phyloP scores from a whole-genome alignment of 78 protist genomes.

The Anaeramoeba ignava region DNA sequence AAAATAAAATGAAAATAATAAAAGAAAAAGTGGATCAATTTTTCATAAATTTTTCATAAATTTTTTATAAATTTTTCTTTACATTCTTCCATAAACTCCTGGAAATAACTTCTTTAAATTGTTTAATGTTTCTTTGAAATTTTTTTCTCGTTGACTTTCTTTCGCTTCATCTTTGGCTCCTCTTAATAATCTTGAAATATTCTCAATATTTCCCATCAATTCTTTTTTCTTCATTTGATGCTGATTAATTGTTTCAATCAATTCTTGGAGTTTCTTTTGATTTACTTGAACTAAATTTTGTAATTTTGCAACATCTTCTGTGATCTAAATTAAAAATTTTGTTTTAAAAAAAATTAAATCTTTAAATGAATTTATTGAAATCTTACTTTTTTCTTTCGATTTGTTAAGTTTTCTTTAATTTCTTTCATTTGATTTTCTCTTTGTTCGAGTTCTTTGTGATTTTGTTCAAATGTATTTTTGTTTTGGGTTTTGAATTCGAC shows the following conservation, averaged over 20 bases:
- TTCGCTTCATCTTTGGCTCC: slow-evolving; percentile 24
- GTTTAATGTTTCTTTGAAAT: slow-evolving; percentile 27
- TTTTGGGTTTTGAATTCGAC: neutral
- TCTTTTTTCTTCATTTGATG: neutral
- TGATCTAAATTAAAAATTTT: too few species aligned
- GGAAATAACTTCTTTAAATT: slow-evolving; percentile 33
- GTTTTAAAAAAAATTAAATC: too few species aligned
- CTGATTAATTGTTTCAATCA: neutral
- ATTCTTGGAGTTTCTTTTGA: neutral
- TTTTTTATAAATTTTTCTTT: neutral
- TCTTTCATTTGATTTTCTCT: neutral
- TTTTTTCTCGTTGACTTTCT: slow-evolving; percentile 30
- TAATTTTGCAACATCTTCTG: neutral
- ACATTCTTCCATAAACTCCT: slow-evolving; percentile 70
- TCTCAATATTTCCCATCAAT: neutral
- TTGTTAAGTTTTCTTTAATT: neutral
- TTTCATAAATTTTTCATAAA: neutral
- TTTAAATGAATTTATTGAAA: too few species aligned
- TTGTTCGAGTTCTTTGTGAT: neutral
- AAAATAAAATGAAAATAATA: neutral
- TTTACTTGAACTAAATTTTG: neutral
- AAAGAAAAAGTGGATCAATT: neutral
- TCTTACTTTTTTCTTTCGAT: neutral
- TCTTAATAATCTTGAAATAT: slow-evolving; percentile 3
- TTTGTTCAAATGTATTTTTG: neutral